These are phyloP conservation scores for Apiospora malaysiana DNA, from an alignment of 2,329 filamentous ascomycete species.

Conservation along the genomic window DNA sequence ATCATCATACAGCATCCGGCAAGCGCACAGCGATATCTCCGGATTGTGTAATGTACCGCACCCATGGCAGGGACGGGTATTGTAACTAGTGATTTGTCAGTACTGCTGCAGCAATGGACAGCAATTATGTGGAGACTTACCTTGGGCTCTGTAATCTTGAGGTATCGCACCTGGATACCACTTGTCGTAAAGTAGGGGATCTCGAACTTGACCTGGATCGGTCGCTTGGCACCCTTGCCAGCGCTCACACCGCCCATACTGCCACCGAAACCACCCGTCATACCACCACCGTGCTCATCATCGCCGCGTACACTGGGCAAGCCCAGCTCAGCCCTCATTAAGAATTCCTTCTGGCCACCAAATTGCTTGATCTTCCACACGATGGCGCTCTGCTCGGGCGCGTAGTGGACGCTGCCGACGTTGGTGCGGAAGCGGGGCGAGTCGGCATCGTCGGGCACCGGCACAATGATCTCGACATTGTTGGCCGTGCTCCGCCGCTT, in stretches of 20 bases:
- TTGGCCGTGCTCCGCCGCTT: slow-evolving; percentile 97
- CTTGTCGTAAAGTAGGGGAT: slow-evolving; percentile 99
- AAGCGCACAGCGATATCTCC: slow-evolving; percentile 94
- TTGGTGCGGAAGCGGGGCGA: slow-evolving; percentile 96
- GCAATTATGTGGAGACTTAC: slow-evolving; percentile 56
- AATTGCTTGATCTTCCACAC: slow-evolving; percentile 99
- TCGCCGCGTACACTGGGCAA: slow-evolving; percentile 93
- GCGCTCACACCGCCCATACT: slow-evolving; percentile 92
- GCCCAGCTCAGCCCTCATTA: slow-evolving; percentile 97
- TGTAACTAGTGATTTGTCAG: slow-evolving; percentile 68
- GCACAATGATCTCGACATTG: slow-evolving; percentile 97
- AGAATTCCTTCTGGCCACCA: slow-evolving; percentile 95
- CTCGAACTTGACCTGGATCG: slow-evolving; percentile 99
- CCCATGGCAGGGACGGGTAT: slow-evolving; percentile 98
- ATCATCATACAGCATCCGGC: slow-evolving; percentile 68
- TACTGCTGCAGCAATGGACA: neutral
- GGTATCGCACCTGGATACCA: slow-evolving; percentile 95
- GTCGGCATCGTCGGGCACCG: slow-evolving; percentile 96
- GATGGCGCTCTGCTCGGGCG: slow-evolving; percentile 95
- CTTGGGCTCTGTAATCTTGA: slow-evolving; percentile 99
- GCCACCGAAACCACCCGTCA: slow-evolving; percentile 96
- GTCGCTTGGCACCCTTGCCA: slow-evolving; percentile 87
- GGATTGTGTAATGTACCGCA: slow-evolving; percentile 97
- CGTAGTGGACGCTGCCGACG: slow-evolving; percentile 96
- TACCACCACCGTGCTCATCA: slow-evolving; percentile 92